Percentiles rank a stretch among this genome's conserved stretches.
These are phyloP conservation scores for Globisporangium perplexum DNA, from an alignment of 352 stramenopile species.

Conservation along the genomic window DNA sequence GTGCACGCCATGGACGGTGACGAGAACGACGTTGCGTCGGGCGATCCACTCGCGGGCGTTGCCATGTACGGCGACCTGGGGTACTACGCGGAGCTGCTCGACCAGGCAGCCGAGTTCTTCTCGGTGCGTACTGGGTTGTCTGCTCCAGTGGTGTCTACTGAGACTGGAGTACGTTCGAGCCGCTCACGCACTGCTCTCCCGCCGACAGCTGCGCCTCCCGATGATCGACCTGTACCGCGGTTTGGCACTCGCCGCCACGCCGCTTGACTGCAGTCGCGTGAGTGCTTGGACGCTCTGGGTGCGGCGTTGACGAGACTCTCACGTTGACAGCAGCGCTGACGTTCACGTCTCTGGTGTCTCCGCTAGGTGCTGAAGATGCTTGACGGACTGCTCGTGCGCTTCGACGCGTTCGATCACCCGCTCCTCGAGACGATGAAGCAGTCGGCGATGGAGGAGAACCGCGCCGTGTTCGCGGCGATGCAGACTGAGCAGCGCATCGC, in stretches of 20 bases:
- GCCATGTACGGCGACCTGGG: conserved; percentile 51
- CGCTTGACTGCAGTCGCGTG: conserved; percentile 56
- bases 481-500: conserved; percentile 60
- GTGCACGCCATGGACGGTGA: conserved; percentile 11
- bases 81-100: conserved; percentile 70
- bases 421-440: conserved; percentile 62
- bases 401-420: conserved; percentile 63
- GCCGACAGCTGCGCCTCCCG: conserved; percentile 45
- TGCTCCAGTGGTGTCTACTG: background rate
- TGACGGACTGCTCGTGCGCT: conserved; percentile 44
- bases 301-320: background rate
- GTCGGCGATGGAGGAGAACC: conserved; percentile 67
- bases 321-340: background rate
- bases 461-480: conserved; percentile 55
- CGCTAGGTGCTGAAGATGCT: conserved; percentile 33
- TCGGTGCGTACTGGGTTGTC: conserved; percentile 29
- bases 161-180: background rate
- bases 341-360: background rate
- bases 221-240: conserved; percentile 73
- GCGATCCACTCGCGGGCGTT: conserved; percentile 23
- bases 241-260: conserved; percentile 36
- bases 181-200: background rate
- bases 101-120: conserved; percentile 75
- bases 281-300: conserved; percentile 1
- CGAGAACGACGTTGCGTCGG: background rate